Evolutionary conservation across 805 yeast species (phyloP).

Genomic region (Lachancea sp.): DNA sequence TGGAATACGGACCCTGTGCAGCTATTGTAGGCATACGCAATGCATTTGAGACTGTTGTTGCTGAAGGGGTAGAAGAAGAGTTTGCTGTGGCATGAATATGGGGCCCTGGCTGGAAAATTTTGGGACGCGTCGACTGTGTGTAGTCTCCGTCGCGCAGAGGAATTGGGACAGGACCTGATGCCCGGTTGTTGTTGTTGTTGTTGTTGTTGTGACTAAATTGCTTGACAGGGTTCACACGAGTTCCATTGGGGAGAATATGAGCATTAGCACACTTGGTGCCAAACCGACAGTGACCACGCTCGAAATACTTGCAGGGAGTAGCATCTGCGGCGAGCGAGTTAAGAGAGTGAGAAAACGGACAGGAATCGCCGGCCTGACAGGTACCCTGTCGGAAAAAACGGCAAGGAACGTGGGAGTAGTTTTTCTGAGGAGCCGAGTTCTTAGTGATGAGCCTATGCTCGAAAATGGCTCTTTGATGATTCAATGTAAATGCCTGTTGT

Average conservation of each 20-base stretch:
- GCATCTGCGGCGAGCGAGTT: slow-evolving; percentile 44
- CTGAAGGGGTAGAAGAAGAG: not conserved
- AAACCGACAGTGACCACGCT: slow-evolving; percentile 94
- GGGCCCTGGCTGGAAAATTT: not conserved
- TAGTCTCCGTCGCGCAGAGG: not conserved
- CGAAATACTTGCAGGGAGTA: slow-evolving; percentile 77
- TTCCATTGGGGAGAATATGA: slow-evolving; percentile 83
- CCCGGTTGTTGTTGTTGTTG: not conserved
- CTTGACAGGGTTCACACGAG: slow-evolving; percentile 53
- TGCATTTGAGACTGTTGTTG: not conserved
- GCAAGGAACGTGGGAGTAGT: slow-evolving; percentile 82
- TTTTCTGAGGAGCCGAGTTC: slow-evolving; percentile 20
- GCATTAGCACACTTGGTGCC: slow-evolving; percentile 93
- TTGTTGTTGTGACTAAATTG: slow-evolving; percentile 23
- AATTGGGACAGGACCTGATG: not conserved
- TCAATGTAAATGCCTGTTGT: slow-evolving; percentile 19
- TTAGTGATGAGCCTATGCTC: slow-evolving; percentile 28
- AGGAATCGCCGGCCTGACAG: slow-evolving; percentile 88
- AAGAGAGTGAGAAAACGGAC: slow-evolving; percentile 83
- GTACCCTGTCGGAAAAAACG: slow-evolving; percentile 87
- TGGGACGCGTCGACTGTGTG: not conserved
- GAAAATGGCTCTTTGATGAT: slow-evolving; percentile 24
- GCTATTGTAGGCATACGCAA: not conserved
- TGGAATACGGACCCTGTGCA: not conserved
- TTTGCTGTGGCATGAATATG: not conserved